phyloP scores from a whole-genome alignment of 2,329 filamentous ascomycete genomes.

The Alternaria sp. region DNA sequence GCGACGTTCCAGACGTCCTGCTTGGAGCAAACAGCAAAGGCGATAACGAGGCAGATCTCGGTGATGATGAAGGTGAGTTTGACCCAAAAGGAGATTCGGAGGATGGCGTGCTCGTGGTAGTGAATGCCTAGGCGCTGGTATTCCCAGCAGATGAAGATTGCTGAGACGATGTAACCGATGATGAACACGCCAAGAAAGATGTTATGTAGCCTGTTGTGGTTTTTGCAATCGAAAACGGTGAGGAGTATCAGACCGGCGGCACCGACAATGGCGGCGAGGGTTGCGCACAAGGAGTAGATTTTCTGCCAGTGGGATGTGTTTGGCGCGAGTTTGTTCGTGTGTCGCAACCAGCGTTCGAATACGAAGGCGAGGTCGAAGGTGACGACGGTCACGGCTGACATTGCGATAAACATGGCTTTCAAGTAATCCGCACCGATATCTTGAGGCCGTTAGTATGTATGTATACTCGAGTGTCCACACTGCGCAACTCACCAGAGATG shows the following conservation, averaged over 20 bases:
- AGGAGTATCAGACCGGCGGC: slow-evolving; percentile 83
- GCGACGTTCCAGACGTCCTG: slow-evolving; percentile 67
- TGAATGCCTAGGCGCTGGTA: slow-evolving; percentile 85
- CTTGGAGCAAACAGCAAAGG: slow-evolving; percentile 70
- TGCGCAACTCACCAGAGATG: slow-evolving; percentile 66
- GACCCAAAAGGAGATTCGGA: slow-evolving; percentile 83
- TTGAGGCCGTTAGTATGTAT: slow-evolving; percentile 33
- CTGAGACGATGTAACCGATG: slow-evolving; percentile 81
- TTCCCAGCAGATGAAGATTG: slow-evolving; percentile 88
- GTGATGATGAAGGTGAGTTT: slow-evolving; percentile 86
- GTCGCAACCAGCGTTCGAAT: slow-evolving; percentile 84
- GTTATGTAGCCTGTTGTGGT: slow-evolving; percentile 73
- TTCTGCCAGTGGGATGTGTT: slow-evolving; percentile 74
- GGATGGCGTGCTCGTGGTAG: slow-evolving; percentile 76
- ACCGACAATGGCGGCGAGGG: slow-evolving; percentile 75
- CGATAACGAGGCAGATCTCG: slow-evolving; percentile 76
- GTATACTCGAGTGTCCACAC: not conserved
- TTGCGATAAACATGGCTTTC: slow-evolving; percentile 80
- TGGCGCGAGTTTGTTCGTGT: slow-evolving; percentile 77
- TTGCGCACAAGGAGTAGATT: slow-evolving; percentile 67
- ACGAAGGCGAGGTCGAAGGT: slow-evolving; percentile 83
- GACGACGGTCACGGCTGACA: slow-evolving; percentile 74
- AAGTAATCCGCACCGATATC: slow-evolving; percentile 68
- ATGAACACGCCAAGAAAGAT: slow-evolving; percentile 85
- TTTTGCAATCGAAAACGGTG: slow-evolving; percentile 83